These are phyloP conservation scores for Apiotrichum siamense DNA, from an alignment of 1,284 basidiomycete genomes.

Conservation along the genomic window DNA sequence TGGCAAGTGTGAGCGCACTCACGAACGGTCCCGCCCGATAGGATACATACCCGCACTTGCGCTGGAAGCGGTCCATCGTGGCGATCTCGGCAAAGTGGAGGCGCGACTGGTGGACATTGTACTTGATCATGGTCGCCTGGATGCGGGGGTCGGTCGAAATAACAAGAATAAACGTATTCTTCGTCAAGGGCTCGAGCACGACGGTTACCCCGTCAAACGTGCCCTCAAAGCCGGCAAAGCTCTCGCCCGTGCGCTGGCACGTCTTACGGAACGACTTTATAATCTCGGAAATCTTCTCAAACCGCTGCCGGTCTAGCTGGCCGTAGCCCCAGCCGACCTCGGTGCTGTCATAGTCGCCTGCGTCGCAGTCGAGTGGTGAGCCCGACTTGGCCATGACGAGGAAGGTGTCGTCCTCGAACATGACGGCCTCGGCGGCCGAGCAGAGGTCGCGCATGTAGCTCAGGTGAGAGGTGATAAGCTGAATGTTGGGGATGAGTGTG, in stretches of 20 bases:
- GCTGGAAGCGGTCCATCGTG: constrained; percentile 24
- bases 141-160: constrained; percentile 81
- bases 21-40: too few relatives aligned
- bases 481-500: constrained; percentile 88
- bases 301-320: constrained; percentile 68
- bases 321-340: constrained; percentile 48
- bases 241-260: constrained; percentile 64
- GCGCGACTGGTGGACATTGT: constrained; percentile 49
- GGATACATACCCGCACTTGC: constrained; percentile 44
- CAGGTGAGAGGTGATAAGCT: constrained; percentile 79
- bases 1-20: neutral
- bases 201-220: constrained; percentile 68
- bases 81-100: constrained; percentile 49
- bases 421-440: constrained; percentile 84
- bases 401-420: constrained; percentile 96
- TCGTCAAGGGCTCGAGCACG: constrained; percentile 89
- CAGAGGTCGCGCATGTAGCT: constrained; percentile 77
- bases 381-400: constrained; percentile 73
- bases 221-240: constrained; percentile 72
- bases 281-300: constrained; percentile 91
- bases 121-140: constrained; percentile 51
- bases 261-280: constrained; percentile 92
- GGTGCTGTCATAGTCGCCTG: constrained; percentile 30
- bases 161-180: constrained; percentile 82
- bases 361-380: constrained; percentile 41